Evolutionary conservation across 371 early-diverging fungal species (phyloP), one percentile per base, ranked within the genome.

Genomic region (Rhizopus microsporus): DNA sequence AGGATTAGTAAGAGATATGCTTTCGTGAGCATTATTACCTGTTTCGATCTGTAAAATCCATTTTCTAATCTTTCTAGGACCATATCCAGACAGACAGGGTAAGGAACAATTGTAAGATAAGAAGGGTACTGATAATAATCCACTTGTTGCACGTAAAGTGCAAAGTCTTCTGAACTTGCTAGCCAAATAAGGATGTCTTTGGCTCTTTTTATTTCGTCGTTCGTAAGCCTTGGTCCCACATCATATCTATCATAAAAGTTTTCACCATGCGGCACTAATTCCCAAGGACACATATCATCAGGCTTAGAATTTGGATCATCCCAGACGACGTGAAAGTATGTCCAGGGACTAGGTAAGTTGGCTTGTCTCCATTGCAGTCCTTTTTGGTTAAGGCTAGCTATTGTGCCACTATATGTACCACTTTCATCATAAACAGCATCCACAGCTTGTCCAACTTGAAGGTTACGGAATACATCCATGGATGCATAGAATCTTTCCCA

Each of bases 31-130:
- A 1, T 37, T 33, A 10, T 54, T 73, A 72, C 88, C 56, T 80
- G 81, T 37, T 69, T 42, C 3, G 80, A 75, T n/a, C 91, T 74
- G 58, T 91, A 90, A 58, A 81, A 90, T 5, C 72, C 67, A 56
- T 74, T 83, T 0, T 69, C 52, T 7, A 90, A 51, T 30, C 91
- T 78, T 33, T 82, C 78, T 5, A 57, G 46, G 12, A 91, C 74
- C 32, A 82, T 76, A 35, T 83, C 76, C 23, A 91, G 58, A 47
- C 88, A 88, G 17, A 89, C 83, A 0, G 91, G 91, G 42, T 91
- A 89, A 0, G 91, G 87, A 30, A 91, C 70, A 33, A 77, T 58
- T 9, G 78, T 65, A 40, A 87, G 69, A 67, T 91, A 91, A 39
- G 83, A 76, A 0, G 87, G 82, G 48, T 88, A 88, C 7, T 70